phyloP scores from a whole-genome alignment of 208 protist species.

The Trypanosoma congolense region DNA sequence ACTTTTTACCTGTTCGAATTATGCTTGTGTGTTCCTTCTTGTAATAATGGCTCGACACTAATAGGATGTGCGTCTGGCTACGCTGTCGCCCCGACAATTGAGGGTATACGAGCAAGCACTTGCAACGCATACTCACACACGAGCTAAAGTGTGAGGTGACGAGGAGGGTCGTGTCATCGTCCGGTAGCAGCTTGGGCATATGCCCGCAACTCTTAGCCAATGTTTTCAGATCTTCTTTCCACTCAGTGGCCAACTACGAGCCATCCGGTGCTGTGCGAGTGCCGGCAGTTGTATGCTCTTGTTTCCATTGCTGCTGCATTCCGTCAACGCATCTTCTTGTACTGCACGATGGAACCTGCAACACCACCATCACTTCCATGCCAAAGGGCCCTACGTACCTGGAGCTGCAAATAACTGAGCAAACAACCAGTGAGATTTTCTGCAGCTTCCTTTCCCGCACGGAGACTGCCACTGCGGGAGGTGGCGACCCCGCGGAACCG shows the following conservation, averaged over 20 bases:
- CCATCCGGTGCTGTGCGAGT: constrained; percentile 76
- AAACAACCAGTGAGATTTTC: constrained; percentile 55
- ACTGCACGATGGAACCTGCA: constrained; percentile 49
- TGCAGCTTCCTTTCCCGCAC: constrained; percentile 64
- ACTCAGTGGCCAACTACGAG: constrained; percentile 70
- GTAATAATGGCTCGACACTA: too few species aligned
- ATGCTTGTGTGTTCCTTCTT: too few species aligned
- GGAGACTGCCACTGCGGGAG: constrained; percentile 16
- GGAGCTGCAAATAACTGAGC: constrained; percentile 60
- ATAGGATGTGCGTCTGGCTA: too few species aligned
- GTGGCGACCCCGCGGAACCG: constrained; percentile 15
- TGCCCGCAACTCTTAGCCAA: constrained; percentile 45
- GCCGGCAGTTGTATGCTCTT: constrained; percentile 78
- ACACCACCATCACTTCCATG: constrained; percentile 72
- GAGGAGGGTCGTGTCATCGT: background rate
- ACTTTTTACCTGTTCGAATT: too few species aligned
- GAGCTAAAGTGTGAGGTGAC: too few species aligned
- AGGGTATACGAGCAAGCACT: too few species aligned
- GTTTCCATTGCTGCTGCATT: constrained; percentile 83
- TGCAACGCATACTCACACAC: too few species aligned
- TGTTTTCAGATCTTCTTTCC: constrained; percentile 79
- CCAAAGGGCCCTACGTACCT: constrained; percentile 76
- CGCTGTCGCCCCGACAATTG: too few species aligned
- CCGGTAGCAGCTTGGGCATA: background rate
- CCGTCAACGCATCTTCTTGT: constrained; percentile 77